Evolutionary conservation across 2,329 filamentous ascomycete species (phyloP).

Genomic region (Fusarium albosuccineum): DNA sequence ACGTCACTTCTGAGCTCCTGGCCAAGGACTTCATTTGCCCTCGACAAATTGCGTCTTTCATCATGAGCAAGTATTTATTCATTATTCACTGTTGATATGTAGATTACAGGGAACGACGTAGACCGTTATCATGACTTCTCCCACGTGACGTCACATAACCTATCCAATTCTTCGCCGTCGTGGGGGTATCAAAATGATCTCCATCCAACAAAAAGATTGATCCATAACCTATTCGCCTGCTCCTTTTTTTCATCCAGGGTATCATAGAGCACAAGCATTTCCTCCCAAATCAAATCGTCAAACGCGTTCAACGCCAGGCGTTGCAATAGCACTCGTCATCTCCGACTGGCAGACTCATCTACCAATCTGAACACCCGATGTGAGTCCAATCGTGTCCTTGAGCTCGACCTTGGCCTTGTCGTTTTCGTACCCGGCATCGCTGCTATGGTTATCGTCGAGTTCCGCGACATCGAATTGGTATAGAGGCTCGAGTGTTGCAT

Average conservation of each 20-base stretch:
- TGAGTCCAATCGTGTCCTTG: conserved; percentile 53
- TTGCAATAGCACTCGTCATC: conserved; percentile 16
- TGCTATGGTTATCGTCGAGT: conserved; percentile 49
- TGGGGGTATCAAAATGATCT: conserved; percentile 13
- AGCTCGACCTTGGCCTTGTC: conserved; percentile 56
- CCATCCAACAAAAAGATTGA: conserved; percentile 22
- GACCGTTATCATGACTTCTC: conserved; percentile 15
- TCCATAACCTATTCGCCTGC: conserved; percentile 36
- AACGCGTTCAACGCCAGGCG: conserved; percentile 29
- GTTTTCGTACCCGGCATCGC: conserved; percentile 51
- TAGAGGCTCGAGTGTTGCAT: conserved; percentile 56
- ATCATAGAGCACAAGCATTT: conserved; percentile 41
- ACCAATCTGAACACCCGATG: conserved; percentile 37
- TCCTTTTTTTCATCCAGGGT: conserved; percentile 41
- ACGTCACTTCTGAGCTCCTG: conserved; percentile 23
- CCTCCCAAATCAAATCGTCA: conserved; percentile 24
- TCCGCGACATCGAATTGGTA: conserved; percentile 56
- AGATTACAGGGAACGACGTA: conserved; percentile 11
- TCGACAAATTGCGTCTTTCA: conserved; percentile 12
- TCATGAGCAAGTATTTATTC: conserved; percentile 19
- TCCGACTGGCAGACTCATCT: conserved; percentile 14
- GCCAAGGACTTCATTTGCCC: neutral
- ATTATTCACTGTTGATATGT: conserved; percentile 4
- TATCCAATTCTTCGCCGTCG: conserved; percentile 5
- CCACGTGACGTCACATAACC: conserved; percentile 28